These are phyloP conservation scores for Phytopythium kandeliae DNA, from an alignment of 352 stramenopile genomes.

Conservation along the genomic window DNA sequence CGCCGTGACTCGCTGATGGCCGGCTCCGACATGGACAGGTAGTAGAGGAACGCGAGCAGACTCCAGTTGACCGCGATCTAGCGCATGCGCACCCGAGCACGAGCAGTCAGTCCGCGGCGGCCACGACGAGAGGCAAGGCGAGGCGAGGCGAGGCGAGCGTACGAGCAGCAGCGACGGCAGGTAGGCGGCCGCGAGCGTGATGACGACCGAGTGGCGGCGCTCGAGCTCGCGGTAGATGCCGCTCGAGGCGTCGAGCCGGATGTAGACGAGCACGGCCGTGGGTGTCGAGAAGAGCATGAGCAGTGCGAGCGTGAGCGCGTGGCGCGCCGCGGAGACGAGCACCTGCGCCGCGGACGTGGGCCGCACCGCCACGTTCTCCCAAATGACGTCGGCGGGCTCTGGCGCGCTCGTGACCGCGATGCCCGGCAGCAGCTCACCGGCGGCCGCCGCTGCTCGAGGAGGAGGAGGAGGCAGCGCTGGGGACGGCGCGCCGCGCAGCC, in stretches of 20 bases:
- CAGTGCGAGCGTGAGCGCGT: conserved; percentile 44
- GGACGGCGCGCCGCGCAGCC: conserved; percentile 13
- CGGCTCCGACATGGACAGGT: conserved; percentile 60
- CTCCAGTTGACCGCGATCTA: conserved; percentile 78
- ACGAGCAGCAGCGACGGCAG: conserved; percentile 68
- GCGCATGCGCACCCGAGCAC: neutral
- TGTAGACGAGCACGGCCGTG: conserved; percentile 75
- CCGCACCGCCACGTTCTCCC: conserved; percentile 64
- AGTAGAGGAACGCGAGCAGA: conserved; percentile 62
- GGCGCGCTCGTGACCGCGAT: conserved; percentile 63
- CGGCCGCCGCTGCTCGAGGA: conserved; percentile 15
- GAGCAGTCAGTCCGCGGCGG: too few relatives aligned
- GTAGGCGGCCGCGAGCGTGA: conserved; percentile 65
- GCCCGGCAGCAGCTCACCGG: conserved; percentile 24
- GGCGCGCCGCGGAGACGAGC: conserved; percentile 33
- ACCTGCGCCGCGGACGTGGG: conserved; percentile 35
- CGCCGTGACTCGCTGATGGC: conserved; percentile 60
- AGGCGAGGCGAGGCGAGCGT: conserved; percentile 5
- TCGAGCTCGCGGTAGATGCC: conserved; percentile 46
- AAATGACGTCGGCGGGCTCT: conserved; percentile 74
- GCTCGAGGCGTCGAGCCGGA: conserved; percentile 70
- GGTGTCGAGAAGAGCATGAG: conserved; percentile 73
- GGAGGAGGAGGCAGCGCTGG: too few relatives aligned
- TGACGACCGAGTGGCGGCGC: conserved; percentile 35
- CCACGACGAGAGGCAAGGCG: too few relatives aligned